Conservation (phyloP, 495 filamentous ascomycete species). For the Thozetella sp. region DNA sequence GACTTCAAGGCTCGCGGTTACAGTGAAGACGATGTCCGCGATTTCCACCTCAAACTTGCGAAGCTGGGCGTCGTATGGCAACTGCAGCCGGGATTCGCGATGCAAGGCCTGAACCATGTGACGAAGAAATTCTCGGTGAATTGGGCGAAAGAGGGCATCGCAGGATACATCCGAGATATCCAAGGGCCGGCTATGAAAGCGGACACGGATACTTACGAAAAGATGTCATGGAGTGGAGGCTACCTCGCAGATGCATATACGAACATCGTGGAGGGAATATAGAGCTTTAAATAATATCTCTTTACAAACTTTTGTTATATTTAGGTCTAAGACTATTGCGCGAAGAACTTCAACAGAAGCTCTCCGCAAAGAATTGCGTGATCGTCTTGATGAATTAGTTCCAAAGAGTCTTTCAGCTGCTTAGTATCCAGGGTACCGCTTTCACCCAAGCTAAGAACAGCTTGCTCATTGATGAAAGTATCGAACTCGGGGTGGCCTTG, state of each 20-base stretch:
- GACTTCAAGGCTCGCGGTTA: not conserved
- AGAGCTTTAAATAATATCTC: too few relatives aligned
- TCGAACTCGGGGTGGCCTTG: slow-evolving; percentile 52
- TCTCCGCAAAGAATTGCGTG: not conserved
- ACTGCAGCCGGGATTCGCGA: not conserved
- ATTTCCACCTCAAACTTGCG: not conserved
- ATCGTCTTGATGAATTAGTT: not conserved
- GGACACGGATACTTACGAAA: not conserved
- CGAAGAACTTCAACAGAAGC: not conserved
- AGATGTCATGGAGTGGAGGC: not conserved
- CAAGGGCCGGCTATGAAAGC: not conserved
- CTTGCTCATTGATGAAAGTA: slow-evolving; percentile 25
- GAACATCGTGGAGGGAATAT: not conserved
- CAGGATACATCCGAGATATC: not conserved
- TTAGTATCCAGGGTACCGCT: not conserved
- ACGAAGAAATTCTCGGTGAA: not conserved
- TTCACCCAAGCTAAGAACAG: not conserved
- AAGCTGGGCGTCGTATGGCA: not conserved
- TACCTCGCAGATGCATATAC: not conserved
- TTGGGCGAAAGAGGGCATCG: not conserved
- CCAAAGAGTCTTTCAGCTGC: not conserved
- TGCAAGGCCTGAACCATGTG: not conserved
- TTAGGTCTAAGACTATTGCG: too few relatives aligned
- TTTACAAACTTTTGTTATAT: too few relatives aligned
- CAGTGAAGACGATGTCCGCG: not conserved